Base-by-base conservation (phyloP, 2,329 filamentous ascomycete species). In the Cladophialophora yegresii region DNA sequence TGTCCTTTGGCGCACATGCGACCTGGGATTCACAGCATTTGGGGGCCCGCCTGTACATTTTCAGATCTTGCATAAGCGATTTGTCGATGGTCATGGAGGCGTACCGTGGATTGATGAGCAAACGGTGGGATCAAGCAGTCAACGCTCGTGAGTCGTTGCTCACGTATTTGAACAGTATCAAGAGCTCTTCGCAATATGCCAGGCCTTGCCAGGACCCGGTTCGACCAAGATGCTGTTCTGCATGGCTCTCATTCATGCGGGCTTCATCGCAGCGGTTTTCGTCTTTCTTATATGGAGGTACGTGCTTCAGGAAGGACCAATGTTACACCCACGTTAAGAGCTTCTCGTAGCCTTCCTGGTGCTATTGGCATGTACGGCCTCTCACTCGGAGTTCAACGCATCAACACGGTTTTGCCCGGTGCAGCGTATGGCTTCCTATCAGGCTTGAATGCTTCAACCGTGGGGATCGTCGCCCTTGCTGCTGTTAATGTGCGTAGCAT, bases 181-280 rank as follows among this genome's bases (percentile, higher is more conserved):
- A 73, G 89, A 91, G 71, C 81, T 91, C 0, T 91, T 92, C 74
- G 87, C 85, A 28, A 77, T 91, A 53, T 85, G 83, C 20, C 88
- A 91, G 75, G 85, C 86, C 1, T 79, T 91, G 1, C 86, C 85
- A 0, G 89, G 89, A 0, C 89, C 89, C 0, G 88, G 70, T 0
- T 88, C 85, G 67, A 91, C 89, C 1, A 91, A 91, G 72, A 88
- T 91, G 84, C 73, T 85, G 0, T 91, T 89, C 65, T 89, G 84
- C 64, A 85, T 91, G 47, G 85, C 86, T 43, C 75, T 89, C 20
- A 82, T 90, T 9, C 87, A 86, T 65, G 82, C 82, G 10, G 88
- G 88, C 0, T 77, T 88, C 4, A 60, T 84, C 1, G 77, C 82
- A 0, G 88, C 87, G 0, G 6, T 89, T 1, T 67, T 88, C 1